A percentile compares a stretch with the other conserved stretches of the same genome.
Evolutionary conservation across 495 filamentous ascomycete species (phyloP).

Genomic region (Hypoxylon intermedium): DNA sequence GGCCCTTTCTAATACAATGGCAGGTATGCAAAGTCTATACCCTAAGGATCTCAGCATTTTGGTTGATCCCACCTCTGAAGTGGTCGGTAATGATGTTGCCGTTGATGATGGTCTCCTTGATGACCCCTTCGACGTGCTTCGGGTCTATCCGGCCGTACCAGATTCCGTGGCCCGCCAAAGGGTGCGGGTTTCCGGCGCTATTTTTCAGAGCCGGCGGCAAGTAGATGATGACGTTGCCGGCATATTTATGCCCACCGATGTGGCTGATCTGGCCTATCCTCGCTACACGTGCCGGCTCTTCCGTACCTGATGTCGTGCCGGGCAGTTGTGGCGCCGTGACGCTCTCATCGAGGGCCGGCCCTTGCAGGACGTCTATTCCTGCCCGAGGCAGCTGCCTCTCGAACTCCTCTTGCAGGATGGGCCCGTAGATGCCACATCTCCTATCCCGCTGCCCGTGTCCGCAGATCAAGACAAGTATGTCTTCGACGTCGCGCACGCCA

Average conservation of each 20-base stretch:
- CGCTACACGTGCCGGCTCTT: conserved; percentile 51
- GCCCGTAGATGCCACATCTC: conserved; percentile 82
- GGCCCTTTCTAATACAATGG: neutral
- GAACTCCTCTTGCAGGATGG: conserved; percentile 73
- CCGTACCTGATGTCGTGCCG: conserved; percentile 29
- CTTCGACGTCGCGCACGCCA: conserved; percentile 64
- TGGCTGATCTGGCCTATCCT: conserved; percentile 82
- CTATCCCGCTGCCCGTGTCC: conserved; percentile 80
- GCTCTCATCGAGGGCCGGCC: conserved; percentile 45
- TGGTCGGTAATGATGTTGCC: conserved; percentile 78
- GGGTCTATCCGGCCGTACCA: conserved; percentile 95
- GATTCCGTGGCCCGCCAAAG: conserved; percentile 79
- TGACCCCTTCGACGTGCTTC: conserved; percentile 82
- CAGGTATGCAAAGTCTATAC: conserved; percentile 37
- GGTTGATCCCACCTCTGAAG: conserved; percentile 69
- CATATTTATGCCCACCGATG: conserved; percentile 91
- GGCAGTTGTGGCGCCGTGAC: conserved; percentile 28
- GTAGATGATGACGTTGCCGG: conserved; percentile 92
- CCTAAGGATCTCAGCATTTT: conserved; percentile 51
- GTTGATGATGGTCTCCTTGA: conserved; percentile 76
- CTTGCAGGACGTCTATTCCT: conserved; percentile 47
- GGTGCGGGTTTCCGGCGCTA: conserved; percentile 49
- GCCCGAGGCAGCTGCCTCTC: conserved; percentile 48
- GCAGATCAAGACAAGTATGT: conserved; percentile 81
- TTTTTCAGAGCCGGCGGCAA: conserved; percentile 65